Evolutionary conservation across 2,329 filamentous ascomycete genomes (phyloP), one percentile per base, ranked within the genome.

Genomic region (Aureobasidium sp.): DNA sequence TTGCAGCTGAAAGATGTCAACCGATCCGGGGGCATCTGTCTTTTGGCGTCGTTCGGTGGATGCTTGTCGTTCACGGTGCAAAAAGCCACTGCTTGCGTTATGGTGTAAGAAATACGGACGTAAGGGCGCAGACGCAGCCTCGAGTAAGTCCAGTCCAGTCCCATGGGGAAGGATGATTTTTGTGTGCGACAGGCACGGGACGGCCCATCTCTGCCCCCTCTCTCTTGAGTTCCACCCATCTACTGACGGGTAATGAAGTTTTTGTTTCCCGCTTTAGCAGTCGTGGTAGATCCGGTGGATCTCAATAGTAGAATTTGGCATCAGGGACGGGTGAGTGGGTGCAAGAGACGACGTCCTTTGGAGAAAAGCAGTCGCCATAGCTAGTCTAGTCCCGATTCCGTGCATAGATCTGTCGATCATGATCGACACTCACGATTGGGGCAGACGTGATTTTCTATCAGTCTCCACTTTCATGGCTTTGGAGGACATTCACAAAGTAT

Each of bases 331-430:
- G 31, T 37, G 15, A 7, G 8, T 41, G 37, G 17, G 7, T 5
- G 6, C 4, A n/a, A 41, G 17, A 36, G 15, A 29, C 45, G 45
- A 49, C 22, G 14, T 49, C 27, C 31, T 34, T 36, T 25, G 22
- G 22, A 7, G 29, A 29, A 31, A 22, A 11, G 27, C 29, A 17
- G 12, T 9, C 34, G 45, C 27, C 17, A 37, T 37, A 47, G 22
- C 20, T 6, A 4, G 36, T 39, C 49, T 42, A 41, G 20, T 14
- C 36, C 22, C 51, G 37, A 55, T 42, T 15, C 37, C 12, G 37
- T 55, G 51, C 51, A 55, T 55, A 29, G 37, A 55, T 55, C 29
- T 29, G 51, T 42, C 51, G 51, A 55, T 55, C 51, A n/a, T 14
- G 51, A 42, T 55, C 51, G 51, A 41, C 51, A 25, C 12, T 4